phyloP scores from a whole-genome alignment of 2,329 filamentous ascomycete species.

The Elsinoe fawcettii region DNA sequence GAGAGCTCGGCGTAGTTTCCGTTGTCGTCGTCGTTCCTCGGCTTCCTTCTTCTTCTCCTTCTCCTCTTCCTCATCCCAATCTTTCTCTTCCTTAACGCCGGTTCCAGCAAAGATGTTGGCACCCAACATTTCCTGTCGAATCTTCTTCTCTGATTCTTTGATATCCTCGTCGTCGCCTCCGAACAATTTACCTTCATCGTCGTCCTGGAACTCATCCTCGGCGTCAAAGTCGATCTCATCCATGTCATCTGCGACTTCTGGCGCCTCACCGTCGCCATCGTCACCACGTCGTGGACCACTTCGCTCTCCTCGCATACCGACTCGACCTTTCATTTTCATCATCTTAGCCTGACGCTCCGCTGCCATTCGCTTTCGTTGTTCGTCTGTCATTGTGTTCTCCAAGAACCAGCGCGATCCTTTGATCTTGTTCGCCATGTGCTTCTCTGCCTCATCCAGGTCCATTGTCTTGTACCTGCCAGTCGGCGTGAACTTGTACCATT shows the following conservation, averaged over 20 bases:
- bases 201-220: conserved; percentile 73
- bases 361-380: conserved; percentile 20
- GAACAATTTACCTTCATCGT: conserved; percentile 70
- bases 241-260: conserved; percentile 47
- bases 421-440: conserved; percentile 69
- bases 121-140: conserved; percentile 72
- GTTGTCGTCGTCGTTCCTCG: conserved; percentile 62
- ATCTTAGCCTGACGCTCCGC: conserved; percentile 38
- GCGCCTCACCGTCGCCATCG: conserved; percentile 34
- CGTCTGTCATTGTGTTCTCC: conserved; percentile 41
- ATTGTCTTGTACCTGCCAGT: conserved; percentile 58
- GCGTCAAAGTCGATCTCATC: conserved; percentile 60
- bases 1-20: conserved; percentile 69
- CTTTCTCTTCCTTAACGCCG: conserved; percentile 45
- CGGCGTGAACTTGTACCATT: conserved; percentile 83
- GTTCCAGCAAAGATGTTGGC: conserved; percentile 67
- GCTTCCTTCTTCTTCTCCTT: conserved; percentile 61
- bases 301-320: conserved; percentile 22
- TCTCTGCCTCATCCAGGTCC: conserved; percentile 77
- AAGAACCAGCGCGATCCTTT: conserved; percentile 75
- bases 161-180: conserved; percentile 73
- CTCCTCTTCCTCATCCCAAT: conserved; percentile 59
- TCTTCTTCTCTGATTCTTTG: conserved; percentile 54
- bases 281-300: conserved; percentile 30
- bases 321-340: conserved; percentile 53